Percentiles rank a stretch among this genome's conserved stretches.
These are phyloP conservation scores for Meyerozyma smithsonii DNA, from an alignment of 1,139 yeast species.

Conservation along the genomic window DNA sequence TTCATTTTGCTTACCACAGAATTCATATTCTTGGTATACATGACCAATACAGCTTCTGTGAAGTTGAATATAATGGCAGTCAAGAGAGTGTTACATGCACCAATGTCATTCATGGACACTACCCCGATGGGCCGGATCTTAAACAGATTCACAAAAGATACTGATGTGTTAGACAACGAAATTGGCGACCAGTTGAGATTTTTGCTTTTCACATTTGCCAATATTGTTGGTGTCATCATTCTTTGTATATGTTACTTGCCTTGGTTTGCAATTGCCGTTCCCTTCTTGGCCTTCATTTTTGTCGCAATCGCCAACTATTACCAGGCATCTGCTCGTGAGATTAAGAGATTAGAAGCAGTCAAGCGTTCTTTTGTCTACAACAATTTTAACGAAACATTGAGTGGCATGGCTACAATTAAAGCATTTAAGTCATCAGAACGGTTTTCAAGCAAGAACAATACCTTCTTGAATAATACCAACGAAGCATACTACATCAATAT, in stretches of 20 bases:
- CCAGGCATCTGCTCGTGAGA: conserved; percentile 42
- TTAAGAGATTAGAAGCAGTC: conserved; percentile 41
- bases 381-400: conserved; percentile 42
- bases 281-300: conserved; percentile 30
- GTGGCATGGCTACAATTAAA: conserved; percentile 42
- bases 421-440: conserved; percentile 29
- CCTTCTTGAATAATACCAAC: conserved; percentile 35
- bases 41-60: conserved; percentile 20
- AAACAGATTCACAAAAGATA: conserved; percentile 53
- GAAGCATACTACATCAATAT: conserved; percentile 40
- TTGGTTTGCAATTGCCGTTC: conserved; percentile 44
- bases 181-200: conserved; percentile 42
- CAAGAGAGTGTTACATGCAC: conserved; percentile 35
- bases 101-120: conserved; percentile 43
- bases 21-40: conserved; percentile 7
- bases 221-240: conserved; percentile 37
- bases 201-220: conserved; percentile 36
- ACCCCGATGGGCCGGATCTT: conserved; percentile 44
- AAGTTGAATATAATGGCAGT: conserved; percentile 35
- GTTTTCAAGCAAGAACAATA: conserved; percentile 33
- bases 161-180: conserved; percentile 45
- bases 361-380: conserved; percentile 44
- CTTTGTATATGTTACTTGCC: conserved; percentile 43
- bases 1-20: conserved; percentile 7
- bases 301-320: conserved; percentile 34